phyloP scores from a whole-genome alignment of 2,329 filamentous ascomycete species.

The Diplocarpon mali region DNA sequence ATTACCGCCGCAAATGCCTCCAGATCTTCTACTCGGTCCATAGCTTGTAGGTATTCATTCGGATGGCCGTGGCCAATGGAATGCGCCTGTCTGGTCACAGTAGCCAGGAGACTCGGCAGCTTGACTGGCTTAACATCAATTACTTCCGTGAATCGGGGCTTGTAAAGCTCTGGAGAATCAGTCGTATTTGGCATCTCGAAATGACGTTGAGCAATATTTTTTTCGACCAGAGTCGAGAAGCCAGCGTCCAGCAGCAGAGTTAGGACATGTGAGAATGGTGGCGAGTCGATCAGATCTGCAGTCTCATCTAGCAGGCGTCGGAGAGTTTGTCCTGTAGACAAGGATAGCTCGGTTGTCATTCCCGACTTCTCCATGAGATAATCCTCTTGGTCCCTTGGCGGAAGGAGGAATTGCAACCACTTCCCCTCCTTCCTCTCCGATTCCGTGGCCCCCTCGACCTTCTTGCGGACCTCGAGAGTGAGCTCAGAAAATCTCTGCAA shows the following conservation, averaged over 20 bases:
- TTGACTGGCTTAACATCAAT: slow-evolving; percentile 47
- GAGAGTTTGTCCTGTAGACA: slow-evolving; percentile 36
- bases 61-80: slow-evolving; percentile 70
- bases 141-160: slow-evolving; percentile 37
- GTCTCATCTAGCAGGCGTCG: slow-evolving; percentile 89
- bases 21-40: slow-evolving; percentile 66
- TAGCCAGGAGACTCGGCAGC: slow-evolving; percentile 80
- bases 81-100: slow-evolving; percentile 84
- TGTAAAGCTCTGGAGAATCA: slow-evolving; percentile 18
- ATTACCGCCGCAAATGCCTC: slow-evolving; percentile 81
- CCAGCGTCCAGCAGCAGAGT: slow-evolving; percentile 77
- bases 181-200: slow-evolving; percentile 50
- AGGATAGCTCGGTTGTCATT: slow-evolving; percentile 47
- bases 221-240: slow-evolving; percentile 74
- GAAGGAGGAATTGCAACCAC: slow-evolving; percentile 80
- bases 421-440: slow-evolving; percentile 43
- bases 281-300: slow-evolving; percentile 88
- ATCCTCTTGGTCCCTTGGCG: slow-evolving; percentile 66
- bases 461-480: slow-evolving; percentile 71
- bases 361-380: slow-evolving; percentile 79
- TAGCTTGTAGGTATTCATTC: slow-evolving; percentile 60
- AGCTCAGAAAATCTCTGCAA: slow-evolving; percentile 71
- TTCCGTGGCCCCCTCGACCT: slow-evolving; percentile 66
- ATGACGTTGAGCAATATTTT: slow-evolving; percentile 66
- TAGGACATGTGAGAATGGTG: slow-evolving; percentile 77